Evolutionary conservation across 306 rosid species (phyloP).

Genomic region (Dryas octopetala): DNA sequence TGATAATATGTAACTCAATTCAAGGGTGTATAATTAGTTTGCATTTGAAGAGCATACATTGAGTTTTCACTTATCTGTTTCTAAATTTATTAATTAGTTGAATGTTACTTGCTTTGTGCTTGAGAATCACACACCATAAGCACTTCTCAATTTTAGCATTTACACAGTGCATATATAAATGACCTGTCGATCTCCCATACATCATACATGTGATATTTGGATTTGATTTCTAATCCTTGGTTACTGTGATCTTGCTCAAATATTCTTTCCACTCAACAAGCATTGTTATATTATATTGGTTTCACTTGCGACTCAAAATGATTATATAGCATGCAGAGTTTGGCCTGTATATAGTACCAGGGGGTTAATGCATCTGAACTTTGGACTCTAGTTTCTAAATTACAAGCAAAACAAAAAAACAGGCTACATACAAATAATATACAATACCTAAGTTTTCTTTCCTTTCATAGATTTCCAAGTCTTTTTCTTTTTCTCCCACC

Average conservation of each 20-base stretch:
- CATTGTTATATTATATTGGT: background rate
- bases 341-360: background rate
- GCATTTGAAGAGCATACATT: background rate
- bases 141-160: background rate
- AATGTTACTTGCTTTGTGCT: background rate
- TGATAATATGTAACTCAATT: background rate
- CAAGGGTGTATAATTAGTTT: background rate
- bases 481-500: constrained; percentile 50
- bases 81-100: background rate
- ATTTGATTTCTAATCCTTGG: background rate
- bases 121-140: background rate
- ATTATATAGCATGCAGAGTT: background rate
- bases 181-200: background rate
- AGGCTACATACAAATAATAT: too few relatives aligned
- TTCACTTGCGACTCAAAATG: background rate
- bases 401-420: too few relatives aligned
- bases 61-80: background rate
- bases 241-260: background rate
- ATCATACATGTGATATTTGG: background rate
- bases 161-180: background rate
- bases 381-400: background rate
- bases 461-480: constrained; percentile 34
- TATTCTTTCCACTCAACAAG: background rate
- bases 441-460: background rate
- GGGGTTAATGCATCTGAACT: background rate